Conservation (phyloP, 768 basidiomycete species). For the Russula foetens region DNA sequence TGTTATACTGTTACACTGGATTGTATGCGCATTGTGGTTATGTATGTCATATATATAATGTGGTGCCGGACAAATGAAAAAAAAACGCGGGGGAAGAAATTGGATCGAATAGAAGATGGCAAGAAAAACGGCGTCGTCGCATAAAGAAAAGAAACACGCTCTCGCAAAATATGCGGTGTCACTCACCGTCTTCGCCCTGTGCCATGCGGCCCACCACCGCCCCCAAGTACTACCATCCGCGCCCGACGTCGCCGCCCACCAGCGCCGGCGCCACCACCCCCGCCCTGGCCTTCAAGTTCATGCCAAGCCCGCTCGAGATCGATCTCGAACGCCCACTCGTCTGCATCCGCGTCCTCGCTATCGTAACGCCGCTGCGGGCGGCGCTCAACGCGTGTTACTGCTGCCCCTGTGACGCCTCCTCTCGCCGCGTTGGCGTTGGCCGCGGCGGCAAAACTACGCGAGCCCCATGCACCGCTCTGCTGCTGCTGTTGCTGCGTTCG, state of each 20-base stretch:
- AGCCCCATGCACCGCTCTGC: slow-evolving; percentile 60
- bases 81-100: background rate
- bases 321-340: slow-evolving; percentile 72
- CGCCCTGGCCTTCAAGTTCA: slow-evolving; percentile 55
- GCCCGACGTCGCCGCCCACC: slow-evolving; percentile 50
- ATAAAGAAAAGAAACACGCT: no score
- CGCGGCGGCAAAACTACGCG: slow-evolving; percentile 75
- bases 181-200: slow-evolving; percentile 33
- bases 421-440: slow-evolving; percentile 52
- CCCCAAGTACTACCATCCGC: slow-evolving; percentile 64
- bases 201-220: slow-evolving; percentile 55
- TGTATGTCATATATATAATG: no score
- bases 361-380: slow-evolving; percentile 18
- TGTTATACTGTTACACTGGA: no score
- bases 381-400: slow-evolving; percentile 27
- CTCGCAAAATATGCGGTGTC: no score
- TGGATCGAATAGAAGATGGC: no score
- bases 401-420: slow-evolving; percentile 23
- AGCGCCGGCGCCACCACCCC: background rate
- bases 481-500: background rate
- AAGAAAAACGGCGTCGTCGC: no score
- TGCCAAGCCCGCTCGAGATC: slow-evolving; percentile 48
- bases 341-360: slow-evolving; percentile 27
- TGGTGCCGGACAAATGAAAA: background rate
- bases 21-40: no score